Base-by-base conservation (phyloP, 306 rosid genomes). In the Morella rubra region DNA sequence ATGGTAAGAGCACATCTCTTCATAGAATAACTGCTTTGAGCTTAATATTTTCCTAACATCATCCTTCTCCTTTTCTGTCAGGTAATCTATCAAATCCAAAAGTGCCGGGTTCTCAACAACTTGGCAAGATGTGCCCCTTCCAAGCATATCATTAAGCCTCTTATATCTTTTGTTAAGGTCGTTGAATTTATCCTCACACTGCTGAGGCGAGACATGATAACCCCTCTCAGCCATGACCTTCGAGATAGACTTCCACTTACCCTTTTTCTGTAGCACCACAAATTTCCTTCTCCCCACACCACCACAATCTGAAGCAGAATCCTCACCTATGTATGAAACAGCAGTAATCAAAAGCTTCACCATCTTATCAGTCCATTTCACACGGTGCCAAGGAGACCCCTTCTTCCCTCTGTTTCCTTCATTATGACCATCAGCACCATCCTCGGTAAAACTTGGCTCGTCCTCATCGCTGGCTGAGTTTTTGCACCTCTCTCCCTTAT, bases 1-100 rank as follows among this genome's bases (percentile, higher is more conserved):
- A 85, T 91, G 97, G 77, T 93, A 93, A 20, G 97, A 93, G 74
- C 98, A 93, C 98, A 91, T 93, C 81, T 91, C 97, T 84, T 93
- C 94, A 42, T 93, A 93, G 77, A 91, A 93, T 15, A 93, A 76
- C 41, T 93, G 97, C 86, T 91, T 93, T 2, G 98, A 93, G 92
- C 89, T 89, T 45, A 93, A 81, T 71, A 89, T 91, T 74, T 91
- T 93, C 56, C 94, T 79, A 64, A 91, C 92, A 44, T 91, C 93
- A 0, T 93, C 97, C 80, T 93, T 93, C 44, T 91, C 97, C 83
- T 91, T 93, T 80, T 93, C 93, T 0, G 88, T 76, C 64, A 91
- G 91, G 82, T 82, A 90, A 40, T 86, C 87, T 45, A 91, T 74
- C 37, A 90, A 80, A 73, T 91, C 98, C 86, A 93, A 79, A 73